Conservation (phyloP, 73 alveolate genomes). For the Paramecium sonneborni region DNA sequence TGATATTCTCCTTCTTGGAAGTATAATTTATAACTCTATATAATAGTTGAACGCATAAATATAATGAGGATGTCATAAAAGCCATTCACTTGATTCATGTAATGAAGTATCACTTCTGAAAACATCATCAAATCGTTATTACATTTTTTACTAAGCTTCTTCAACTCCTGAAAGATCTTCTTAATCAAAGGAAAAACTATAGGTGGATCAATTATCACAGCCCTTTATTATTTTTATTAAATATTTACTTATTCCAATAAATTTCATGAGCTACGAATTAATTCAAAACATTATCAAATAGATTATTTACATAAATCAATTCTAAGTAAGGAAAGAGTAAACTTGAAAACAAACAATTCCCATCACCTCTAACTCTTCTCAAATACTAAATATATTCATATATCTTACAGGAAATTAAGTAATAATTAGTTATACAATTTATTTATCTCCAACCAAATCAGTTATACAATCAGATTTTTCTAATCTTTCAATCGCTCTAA, state of each 20-base stretch:
- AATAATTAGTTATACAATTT: neutral
- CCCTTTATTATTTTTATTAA: neutral
- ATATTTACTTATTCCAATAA: slow-evolving; percentile 2
- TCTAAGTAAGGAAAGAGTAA: neutral
- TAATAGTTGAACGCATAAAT: neutral
- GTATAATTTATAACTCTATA: neutral
- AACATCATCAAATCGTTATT: neutral
- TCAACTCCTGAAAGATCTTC: neutral
- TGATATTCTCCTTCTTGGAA: neutral
- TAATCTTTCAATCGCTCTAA: neutral
- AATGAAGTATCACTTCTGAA: neutral
- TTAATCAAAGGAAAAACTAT: neutral
- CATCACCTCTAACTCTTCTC: slow-evolving; percentile 50
- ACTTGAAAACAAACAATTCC: slow-evolving; percentile 44
- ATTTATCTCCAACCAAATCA: neutral
- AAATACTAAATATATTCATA: neutral
- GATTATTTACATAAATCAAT: neutral
- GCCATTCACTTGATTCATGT: neutral
- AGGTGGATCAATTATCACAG: neutral
- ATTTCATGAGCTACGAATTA: neutral
- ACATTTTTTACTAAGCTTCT: neutral
- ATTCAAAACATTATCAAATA: neutral
- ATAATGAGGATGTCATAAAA: slow-evolving; percentile 7
- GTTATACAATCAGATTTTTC: slow-evolving; percentile 8
- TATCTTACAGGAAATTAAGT: neutral